Conservation (phyloP, 345 rosid species). For the Arabis hirsuta region DNA sequence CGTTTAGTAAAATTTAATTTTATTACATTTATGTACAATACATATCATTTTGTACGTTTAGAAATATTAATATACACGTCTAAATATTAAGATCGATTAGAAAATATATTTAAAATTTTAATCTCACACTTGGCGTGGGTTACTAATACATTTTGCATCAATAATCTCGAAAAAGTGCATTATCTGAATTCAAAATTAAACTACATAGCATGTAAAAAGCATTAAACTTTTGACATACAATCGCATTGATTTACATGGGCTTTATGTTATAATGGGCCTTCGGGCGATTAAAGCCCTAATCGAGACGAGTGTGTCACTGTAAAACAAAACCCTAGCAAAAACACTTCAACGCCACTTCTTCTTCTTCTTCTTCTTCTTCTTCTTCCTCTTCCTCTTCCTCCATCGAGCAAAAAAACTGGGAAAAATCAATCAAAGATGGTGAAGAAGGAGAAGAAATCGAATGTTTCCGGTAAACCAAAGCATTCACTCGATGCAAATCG, state of each 20-base stretch:
- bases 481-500: constrained; percentile 94
- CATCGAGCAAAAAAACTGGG: neutral
- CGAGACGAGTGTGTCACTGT: neutral
- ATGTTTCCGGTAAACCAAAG: constrained; percentile 84
- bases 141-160: too few relatives aligned
- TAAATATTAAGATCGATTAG: too few relatives aligned
- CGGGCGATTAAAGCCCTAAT: constrained; percentile 26
- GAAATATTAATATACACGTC: too few relatives aligned
- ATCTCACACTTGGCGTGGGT: too few relatives aligned
- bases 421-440: constrained; percentile 40
- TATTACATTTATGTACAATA: too few relatives aligned
- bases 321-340: constrained; percentile 31
- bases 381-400: constrained; percentile 11
- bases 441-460: constrained; percentile 69
- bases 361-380: neutral
- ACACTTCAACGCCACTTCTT: neutral
- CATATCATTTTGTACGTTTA: too few relatives aligned
- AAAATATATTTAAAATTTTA: too few relatives aligned
- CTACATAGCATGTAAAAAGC: too few relatives aligned
- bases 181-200: too few relatives aligned
- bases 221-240: too few relatives aligned
- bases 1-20: too few relatives aligned
- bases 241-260: neutral
- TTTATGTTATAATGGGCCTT: constrained; percentile 1
- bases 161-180: too few relatives aligned